Evolutionary conservation across 1,139 yeast species (phyloP).

Genomic region (Kodamaea plutei): DNA sequence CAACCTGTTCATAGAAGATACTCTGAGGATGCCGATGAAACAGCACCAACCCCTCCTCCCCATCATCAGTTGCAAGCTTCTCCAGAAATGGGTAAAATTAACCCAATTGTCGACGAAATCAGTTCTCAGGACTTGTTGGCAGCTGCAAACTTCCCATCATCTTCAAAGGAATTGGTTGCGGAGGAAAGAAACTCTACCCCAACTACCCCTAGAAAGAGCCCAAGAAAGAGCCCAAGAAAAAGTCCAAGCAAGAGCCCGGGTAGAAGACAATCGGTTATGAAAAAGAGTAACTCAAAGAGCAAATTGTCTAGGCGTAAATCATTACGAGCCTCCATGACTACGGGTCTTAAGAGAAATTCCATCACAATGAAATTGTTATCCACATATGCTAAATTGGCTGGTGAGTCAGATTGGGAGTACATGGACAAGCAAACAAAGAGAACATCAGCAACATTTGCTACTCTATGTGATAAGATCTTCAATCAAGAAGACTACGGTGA

Average conservation of each 20-base stretch:
- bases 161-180: slow-evolving; percentile 3
- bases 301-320: slow-evolving; percentile 38
- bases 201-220: slow-evolving; percentile 1
- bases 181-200: slow-evolving; percentile 1
- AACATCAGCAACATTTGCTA: slow-evolving; percentile 74
- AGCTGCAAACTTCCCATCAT: slow-evolving; percentile 22
- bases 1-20: not conserved
- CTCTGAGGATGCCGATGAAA: not conserved
- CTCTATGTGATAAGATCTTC: slow-evolving; percentile 70
- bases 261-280: slow-evolving; percentile 32
- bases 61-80: slow-evolving; percentile 10
- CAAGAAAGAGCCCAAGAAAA: slow-evolving; percentile 1
- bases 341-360: slow-evolving; percentile 59
- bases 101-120: slow-evolving; percentile 25
- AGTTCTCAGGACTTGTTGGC: slow-evolving; percentile 24
- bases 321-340: slow-evolving; percentile 38
- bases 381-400: slow-evolving; percentile 66
- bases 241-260: slow-evolving; percentile 7
- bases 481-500: slow-evolving; percentile 54
- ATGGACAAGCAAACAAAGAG: slow-evolving; percentile 71
- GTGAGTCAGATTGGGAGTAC: slow-evolving; percentile 66
- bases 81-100: slow-evolving; percentile 15
- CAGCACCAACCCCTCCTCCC: slow-evolving; percentile 9
- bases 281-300: slow-evolving; percentile 27
- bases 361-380: slow-evolving; percentile 66